phyloP scores from a whole-genome alignment of 2,329 filamentous ascomycete species.

The Penicillium sp. region DNA sequence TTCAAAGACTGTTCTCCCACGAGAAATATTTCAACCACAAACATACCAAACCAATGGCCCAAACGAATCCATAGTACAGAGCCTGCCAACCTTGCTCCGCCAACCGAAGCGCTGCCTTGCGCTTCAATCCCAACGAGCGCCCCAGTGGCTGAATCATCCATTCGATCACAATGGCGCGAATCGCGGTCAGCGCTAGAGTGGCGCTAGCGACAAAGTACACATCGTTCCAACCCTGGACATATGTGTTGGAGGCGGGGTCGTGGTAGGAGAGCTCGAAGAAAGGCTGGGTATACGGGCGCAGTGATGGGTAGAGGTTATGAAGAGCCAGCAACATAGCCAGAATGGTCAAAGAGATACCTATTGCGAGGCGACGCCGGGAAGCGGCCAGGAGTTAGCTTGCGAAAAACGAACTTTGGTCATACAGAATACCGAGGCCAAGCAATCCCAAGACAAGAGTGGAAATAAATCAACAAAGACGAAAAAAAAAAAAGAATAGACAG shows the following conservation, averaged over 20 bases:
- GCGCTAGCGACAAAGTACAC: conserved; percentile 75
- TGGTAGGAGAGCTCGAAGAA: conserved; percentile 89
- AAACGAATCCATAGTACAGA: conserved; percentile 80
- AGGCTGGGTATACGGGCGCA: conserved; percentile 76
- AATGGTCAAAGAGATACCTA: conserved; percentile 84
- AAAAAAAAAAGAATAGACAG: neutral
- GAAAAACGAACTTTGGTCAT: conserved; percentile 3
- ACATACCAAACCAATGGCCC: conserved; percentile 79
- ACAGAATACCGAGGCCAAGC: conserved; percentile 10
- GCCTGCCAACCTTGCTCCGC: conserved; percentile 93
- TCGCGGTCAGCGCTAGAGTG: conserved; percentile 81
- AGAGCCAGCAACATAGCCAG: conserved; percentile 80
- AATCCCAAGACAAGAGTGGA: neutral
- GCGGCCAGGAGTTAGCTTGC: conserved; percentile 22
- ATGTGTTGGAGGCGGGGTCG: conserved; percentile 68
- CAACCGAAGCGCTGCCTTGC: conserved; percentile 80
- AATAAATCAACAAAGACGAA: neutral
- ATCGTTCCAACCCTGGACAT: conserved; percentile 79
- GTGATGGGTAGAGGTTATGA: conserved; percentile 79
- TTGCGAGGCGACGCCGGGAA: conserved; percentile 8
- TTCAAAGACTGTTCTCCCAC: conserved; percentile 4
- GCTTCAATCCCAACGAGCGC: conserved; percentile 70
- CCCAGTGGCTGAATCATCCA: conserved; percentile 81
- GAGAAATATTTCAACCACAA: neutral
- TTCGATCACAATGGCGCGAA: conserved; percentile 84